Base-by-base conservation (phyloP, 345 rosid species). In the Linum trigynum region DNA sequence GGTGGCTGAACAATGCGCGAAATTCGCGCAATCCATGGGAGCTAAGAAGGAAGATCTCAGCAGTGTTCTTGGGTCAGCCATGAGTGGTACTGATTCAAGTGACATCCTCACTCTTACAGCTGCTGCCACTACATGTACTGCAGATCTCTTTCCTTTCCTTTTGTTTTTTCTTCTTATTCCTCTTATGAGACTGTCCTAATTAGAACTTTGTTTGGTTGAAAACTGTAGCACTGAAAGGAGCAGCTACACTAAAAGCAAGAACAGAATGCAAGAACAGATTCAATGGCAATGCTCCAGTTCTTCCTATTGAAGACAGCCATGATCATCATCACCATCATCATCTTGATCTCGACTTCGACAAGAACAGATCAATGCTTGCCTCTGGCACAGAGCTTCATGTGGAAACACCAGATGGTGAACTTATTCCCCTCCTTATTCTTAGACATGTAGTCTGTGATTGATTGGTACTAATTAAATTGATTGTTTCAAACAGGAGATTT, bases 61-160 rank as follows among this genome's bases (percentile, higher is more conserved):
- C 51, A 62, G 80, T 64, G 78, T 74, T 51, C 79, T 92, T 59
- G 86, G 81, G 17, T 92, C 98, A 3, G 90, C 98, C 64, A 82
- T 80, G 90, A 82, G 80, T 45, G 78, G 91, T 9, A 86, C 94
- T 12, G 76, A 67, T 71, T 75, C 90, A n/a, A 81, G 77, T 68
- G 97, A 90, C 72, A 84, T 90, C 70, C 76, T 92, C 42, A 86
- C 98, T 8, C 91, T 92, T 65, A 86, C 98, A 16, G 96, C 94
- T 72, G 88, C 96, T 16, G 96, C 98, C 12, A 74, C 92, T 51
- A 84, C 96, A 65, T 90, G 98, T 89, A 87, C 82, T 75, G 65
- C 37, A 55, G 36, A 48, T 38, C 35, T 2, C 16, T 65, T 2
- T 36, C 1, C 39, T 48, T 7, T 38, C 11, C 14, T 36, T 42